These are phyloP conservation scores for Leucosporidium scottii DNA, from an alignment of 768 basidiomycete genomes.

Conservation along the genomic window DNA sequence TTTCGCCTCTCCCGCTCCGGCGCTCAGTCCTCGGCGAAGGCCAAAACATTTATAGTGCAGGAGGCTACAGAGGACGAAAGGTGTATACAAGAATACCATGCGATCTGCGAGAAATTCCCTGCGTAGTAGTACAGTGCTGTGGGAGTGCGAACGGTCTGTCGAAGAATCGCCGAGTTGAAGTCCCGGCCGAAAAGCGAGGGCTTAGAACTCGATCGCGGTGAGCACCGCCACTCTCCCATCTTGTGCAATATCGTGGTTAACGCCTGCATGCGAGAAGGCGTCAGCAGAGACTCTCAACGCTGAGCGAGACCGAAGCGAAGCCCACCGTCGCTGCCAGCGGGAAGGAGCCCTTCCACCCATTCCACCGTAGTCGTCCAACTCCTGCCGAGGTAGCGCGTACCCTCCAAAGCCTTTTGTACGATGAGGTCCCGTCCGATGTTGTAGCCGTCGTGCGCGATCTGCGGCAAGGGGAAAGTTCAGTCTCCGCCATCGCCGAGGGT, in stretches of 20 bases:
- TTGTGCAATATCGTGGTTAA: conserved; percentile 73
- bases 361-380: conserved; percentile 73
- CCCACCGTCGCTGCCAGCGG: conserved; percentile 61
- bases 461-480: no score
- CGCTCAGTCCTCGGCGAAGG: no score
- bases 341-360: conserved; percentile 60
- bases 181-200: no score
- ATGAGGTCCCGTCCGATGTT: conserved; percentile 71
- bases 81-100: no score
- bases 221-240: conserved; percentile 75
- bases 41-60: no score
- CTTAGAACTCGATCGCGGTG: conserved; percentile 48
- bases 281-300: neutral
- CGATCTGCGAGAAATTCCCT: no score
- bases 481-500: no score
- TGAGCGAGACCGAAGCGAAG: neutral
- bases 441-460: conserved; percentile 68
- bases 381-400: conserved; percentile 56
- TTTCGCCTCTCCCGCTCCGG: no score
- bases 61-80: no score
- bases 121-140: no score
- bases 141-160: no score
- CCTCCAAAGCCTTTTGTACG: conserved; percentile 58
- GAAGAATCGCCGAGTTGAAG: no score
- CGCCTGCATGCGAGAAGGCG: conserved; percentile 47